Evolutionary conservation across 164 flowering plant genomes (phyloP), one percentile per base, ranked within the genome.

Genomic region (Aristolochia fimbriata): DNA sequence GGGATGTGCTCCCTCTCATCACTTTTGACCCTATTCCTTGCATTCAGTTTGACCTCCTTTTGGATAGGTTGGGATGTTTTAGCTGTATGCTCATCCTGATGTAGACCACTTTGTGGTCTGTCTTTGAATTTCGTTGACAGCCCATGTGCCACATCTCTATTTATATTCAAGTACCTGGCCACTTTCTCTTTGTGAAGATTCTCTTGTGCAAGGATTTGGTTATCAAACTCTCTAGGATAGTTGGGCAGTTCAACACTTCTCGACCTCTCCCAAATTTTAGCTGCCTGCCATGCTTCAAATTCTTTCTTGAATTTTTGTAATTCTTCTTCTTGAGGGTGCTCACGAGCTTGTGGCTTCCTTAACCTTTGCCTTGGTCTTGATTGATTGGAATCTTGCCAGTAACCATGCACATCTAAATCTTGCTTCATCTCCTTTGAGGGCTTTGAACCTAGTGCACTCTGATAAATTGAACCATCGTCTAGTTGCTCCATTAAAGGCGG

Each of bases 251-350:
- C 83, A 51, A 73, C 77, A 65, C 74, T 57, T 68, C 65, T 81
- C 19, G 97, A 73, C 68, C 83, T 75, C 62, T 93, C 85, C 70
- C 74, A 81, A 52, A 82, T 68, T 76, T 85, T 72, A 37, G 91
- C 84, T 45, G 91, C 84, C 68, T 86, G 96, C 89, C 91, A 93
- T 68, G 95, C 96, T 78, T 83, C 92, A 79, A 93, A 88, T 20
- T 93, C 99, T 78, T 82, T 90, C 81, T 90, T 93, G 70, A 93
- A 93, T 73, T 85, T 87, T 70, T 86, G 96, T 11, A 93, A 78
- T 65, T 88, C 88, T 81, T 90, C 92, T 71, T 90, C 99, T 62
- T 93, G 97, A 63, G 99, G 97, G 76, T 93, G 97, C 70, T 82
- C 87, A 23, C 93, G 79, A 70, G 78, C 83, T 62, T 68, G 79